A percentile compares a stretch with the other conserved stretches of the same genome.
Conservation (phyloP, 257 asterid genomes). For the Coffea eugenioides region DNA sequence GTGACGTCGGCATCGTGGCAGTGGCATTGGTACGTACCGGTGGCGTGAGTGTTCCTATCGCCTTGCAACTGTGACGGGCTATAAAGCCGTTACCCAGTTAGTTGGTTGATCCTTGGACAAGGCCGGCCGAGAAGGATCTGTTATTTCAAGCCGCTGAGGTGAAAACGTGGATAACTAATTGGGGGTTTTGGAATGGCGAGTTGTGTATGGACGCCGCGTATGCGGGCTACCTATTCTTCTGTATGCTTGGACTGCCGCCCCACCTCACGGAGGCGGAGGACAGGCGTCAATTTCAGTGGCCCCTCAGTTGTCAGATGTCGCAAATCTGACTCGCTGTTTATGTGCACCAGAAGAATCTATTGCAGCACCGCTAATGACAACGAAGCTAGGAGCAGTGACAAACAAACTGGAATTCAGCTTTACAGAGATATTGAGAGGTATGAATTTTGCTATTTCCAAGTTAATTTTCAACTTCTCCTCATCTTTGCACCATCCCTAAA, state of each 20-base stretch:
- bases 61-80: too few species aligned
- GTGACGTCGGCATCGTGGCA: too few species aligned
- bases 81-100: too few species aligned
- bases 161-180: too few species aligned
- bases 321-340: constrained; percentile 22
- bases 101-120: too few species aligned
- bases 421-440: constrained; percentile 88
- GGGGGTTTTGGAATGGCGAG: constrained; percentile 17
- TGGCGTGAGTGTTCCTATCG: too few species aligned
- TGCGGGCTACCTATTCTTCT: constrained; percentile 5
- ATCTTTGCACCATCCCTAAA: background rate
- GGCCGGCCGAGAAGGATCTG: too few species aligned
- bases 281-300: background rate
- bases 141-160: background rate
- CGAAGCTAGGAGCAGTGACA: constrained; percentile 14
- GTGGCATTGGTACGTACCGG: too few species aligned
- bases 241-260: constrained; percentile 11
- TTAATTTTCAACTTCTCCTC: too few species aligned
- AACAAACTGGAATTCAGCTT: constrained; percentile 56
- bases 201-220: constrained; percentile 21
- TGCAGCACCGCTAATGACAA: constrained; percentile 35
- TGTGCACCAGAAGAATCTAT: constrained; percentile 23
- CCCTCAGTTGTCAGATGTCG: constrained; percentile 17
- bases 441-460: background rate
- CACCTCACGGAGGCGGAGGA: background rate